phyloP scores from a whole-genome alignment of 2,329 filamentous ascomycete species.

The Huntiella bhutanensis region DNA sequence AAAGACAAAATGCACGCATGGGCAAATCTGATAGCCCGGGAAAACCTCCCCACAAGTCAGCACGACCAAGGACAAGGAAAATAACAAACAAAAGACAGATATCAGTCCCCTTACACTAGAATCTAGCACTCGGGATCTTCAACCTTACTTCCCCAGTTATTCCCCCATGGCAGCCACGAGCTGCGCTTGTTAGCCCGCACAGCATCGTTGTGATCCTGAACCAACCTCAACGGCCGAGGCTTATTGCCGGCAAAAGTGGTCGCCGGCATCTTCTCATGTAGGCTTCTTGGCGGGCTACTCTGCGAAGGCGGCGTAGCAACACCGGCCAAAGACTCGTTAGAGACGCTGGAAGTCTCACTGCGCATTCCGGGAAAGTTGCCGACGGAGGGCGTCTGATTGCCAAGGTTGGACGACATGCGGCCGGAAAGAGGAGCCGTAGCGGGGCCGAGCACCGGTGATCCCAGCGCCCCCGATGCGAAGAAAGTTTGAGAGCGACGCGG shows the following conservation, averaged over 20 bases:
- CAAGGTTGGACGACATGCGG: constrained; percentile 28
- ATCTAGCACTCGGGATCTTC: constrained; percentile 16
- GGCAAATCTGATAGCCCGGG: no score
- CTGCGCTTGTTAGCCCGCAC: constrained; percentile 35
- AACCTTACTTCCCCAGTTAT: constrained; percentile 31
- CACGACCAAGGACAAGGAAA: background rate
- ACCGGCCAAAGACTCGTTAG: constrained; percentile 39
- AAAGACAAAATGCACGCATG: no score
- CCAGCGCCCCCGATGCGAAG: constrained; percentile 33
- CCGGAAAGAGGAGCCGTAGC: constrained; percentile 24
- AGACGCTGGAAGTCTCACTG: constrained; percentile 44
- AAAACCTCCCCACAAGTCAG: background rate
- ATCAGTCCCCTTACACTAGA: background rate
- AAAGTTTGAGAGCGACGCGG: constrained; percentile 44
- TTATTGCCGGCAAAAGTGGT: constrained; percentile 47
- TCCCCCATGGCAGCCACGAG: constrained; percentile 46
- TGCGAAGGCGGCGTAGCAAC: constrained; percentile 28
- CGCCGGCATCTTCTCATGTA: constrained; percentile 28
- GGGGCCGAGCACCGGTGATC: constrained; percentile 16
- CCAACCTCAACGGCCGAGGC: constrained; percentile 66
- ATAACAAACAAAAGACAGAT: background rate
- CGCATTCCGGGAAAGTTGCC: constrained; percentile 58
- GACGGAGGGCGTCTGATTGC: constrained; percentile 25
- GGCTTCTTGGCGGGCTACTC: constrained; percentile 28
- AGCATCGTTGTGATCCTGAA: constrained; percentile 52